Evolutionary conservation across 352 stramenopile genomes (phyloP), one percentile per base, ranked within the genome.

Genomic region (Phytophthora constricta): DNA sequence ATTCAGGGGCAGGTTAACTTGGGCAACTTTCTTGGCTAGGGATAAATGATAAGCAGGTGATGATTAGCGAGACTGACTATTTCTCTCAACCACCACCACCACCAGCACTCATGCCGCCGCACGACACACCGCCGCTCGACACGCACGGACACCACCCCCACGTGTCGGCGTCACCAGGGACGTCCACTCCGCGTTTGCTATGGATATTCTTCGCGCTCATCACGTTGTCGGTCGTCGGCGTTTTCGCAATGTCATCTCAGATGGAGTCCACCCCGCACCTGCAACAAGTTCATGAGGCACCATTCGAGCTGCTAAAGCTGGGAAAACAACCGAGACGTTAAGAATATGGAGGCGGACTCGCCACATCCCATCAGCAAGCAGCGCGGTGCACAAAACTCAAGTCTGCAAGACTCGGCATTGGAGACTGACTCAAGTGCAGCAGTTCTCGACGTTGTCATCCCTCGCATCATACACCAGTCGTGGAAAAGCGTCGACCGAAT

Each of bases 391-490:
- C 41, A 23, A 47, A 1, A 23, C 41, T 23, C 41, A 23, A 23
- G 17, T 37, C 31, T 37, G 31, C 7, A 7, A 37, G 31, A 7
- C 10, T 14, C 39, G 2, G 14, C 39, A 5, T 14, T 22, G 9
- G 7, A 11, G 41, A 47, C 41, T 13, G 41, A 47, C 5, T 23
- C 16, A 20, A 47, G 41, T 47, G 10, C 41, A 33, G n/a, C 10
- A 45, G 45, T 34, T 13, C 17, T 53, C 13, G 9, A 31, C n/a
- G 34, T 0, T 22, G 11, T 23, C 5, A 87, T 90, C 62, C 79
- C 79, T 25, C 66, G 34, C 41, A 55, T 90, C 37, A 84, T 87
- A 50, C 79, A 90, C 54, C 79, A 90, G 59, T 87, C 79, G 16
- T 88, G 79, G 75, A 90, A 86, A 50, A 70, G 51, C 11, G 51